Evolutionary conservation across 192 early-diverging fungal species (phyloP).

Genomic region (Coemansia sp.): DNA sequence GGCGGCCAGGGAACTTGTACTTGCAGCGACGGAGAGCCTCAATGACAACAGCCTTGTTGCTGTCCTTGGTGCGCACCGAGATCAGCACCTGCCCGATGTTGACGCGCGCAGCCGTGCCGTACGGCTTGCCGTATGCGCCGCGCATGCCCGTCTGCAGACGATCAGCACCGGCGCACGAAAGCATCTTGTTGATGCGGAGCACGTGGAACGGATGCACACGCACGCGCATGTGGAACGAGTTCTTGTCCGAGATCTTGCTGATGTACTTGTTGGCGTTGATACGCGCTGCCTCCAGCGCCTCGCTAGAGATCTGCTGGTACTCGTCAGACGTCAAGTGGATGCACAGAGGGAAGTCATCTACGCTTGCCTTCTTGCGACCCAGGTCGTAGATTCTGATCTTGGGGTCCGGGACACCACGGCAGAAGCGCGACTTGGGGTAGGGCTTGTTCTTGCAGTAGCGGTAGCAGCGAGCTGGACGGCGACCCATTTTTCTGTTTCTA

Average conservation of each 20-base stretch:
- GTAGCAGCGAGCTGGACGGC: constrained; percentile 98
- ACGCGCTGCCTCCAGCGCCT: constrained; percentile 98
- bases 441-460: constrained; percentile 99
- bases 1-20: constrained; percentile 99
- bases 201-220: constrained; percentile 99
- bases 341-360: constrained; percentile 97
- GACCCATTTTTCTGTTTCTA: constrained; percentile 83
- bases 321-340: constrained; percentile 97
- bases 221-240: constrained; percentile 98
- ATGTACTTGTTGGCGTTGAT: constrained; percentile 99
- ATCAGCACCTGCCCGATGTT: constrained; percentile 97
- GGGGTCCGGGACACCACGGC: constrained; percentile 98
- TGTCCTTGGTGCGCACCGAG: constrained; percentile 94
- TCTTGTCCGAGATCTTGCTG: constrained; percentile 93
- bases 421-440: constrained; percentile 98
- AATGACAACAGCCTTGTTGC: constrained; percentile 88
- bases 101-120: constrained; percentile 93
- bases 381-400: constrained; percentile 98
- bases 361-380: constrained; percentile 96
- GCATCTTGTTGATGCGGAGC: constrained; percentile 99
- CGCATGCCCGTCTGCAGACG: constrained; percentile 99
- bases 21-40: constrained; percentile 92
- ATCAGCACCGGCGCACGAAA: constrained; percentile 99
- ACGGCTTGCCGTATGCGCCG: constrained; percentile 98
- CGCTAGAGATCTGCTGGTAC: constrained; percentile 96